Evolutionary conservation across 768 basidiomycete genomes (phyloP).

Genomic region (Trichaptum fuscoviolaceum): DNA sequence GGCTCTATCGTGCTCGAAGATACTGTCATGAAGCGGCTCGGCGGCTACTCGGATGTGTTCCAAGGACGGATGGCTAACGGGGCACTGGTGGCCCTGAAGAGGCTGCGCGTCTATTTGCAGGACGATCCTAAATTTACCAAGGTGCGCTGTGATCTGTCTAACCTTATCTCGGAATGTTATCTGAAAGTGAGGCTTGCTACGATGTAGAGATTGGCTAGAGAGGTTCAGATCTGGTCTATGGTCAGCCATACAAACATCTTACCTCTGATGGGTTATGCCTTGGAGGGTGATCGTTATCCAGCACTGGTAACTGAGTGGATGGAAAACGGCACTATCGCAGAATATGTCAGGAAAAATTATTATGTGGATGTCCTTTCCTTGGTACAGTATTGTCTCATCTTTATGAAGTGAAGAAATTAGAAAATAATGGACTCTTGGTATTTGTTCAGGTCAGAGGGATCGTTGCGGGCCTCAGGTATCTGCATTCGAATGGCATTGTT

Average conservation of each 20-base stretch:
- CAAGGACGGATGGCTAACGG: not conserved
- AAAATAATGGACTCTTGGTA: not conserved
- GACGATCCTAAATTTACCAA: not conserved
- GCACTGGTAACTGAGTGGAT: constrained; percentile 2
- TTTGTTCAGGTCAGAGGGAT: not conserved
- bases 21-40: not conserved
- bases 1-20: not conserved
- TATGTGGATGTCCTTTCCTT: not conserved
- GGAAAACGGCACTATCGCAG: not conserved
- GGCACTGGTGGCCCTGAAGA: not conserved
- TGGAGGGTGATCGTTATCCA: not conserved
- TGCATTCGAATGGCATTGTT: not conserved
- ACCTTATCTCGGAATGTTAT: not conserved
- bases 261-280: not conserved
- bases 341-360: not conserved
- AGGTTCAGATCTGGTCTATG: constrained; percentile 3
- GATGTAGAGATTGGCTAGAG: not conserved
- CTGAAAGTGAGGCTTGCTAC: not conserved
- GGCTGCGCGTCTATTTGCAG: not conserved
- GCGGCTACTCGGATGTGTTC: not conserved
- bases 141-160: not conserved
- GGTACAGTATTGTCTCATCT: not conserved
- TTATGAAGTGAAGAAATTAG: not conserved
- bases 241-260: constrained; percentile 1
- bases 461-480: constrained; percentile 3